Conservation (phyloP, 1,139 yeast genomes). For the Zygosaccharomyces sapae region DNA sequence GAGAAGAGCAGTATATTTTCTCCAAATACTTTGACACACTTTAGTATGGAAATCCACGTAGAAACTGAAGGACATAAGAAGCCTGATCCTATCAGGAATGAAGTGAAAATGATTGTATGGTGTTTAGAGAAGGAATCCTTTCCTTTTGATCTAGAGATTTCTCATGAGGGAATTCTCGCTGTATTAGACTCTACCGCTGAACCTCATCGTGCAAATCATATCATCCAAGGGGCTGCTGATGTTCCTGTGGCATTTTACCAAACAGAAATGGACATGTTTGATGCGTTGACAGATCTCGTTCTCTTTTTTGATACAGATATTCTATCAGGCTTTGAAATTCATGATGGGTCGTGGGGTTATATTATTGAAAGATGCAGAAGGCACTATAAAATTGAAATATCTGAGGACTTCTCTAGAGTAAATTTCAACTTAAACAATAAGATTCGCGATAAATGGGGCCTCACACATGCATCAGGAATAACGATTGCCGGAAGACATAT, state of each 20-base stretch:
- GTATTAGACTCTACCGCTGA: constrained; percentile 8
- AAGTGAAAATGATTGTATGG: constrained; percentile 61
- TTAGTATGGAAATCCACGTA: constrained; percentile 66
- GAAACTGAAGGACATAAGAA: constrained; percentile 45
- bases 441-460: constrained; percentile 75
- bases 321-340: constrained; percentile 79
- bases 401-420: constrained; percentile 51
- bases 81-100: constrained; percentile 68
- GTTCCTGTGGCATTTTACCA: constrained; percentile 37
- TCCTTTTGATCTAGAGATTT: constrained; percentile 34
- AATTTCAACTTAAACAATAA: constrained; percentile 47
- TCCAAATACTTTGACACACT: constrained; percentile 48
- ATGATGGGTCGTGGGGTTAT: constrained; percentile 85
- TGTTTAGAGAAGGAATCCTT: constrained; percentile 47
- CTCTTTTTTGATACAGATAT: constrained; percentile 79
- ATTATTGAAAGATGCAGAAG: constrained; percentile 58
- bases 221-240: constrained; percentile 19
- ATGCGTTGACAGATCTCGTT: constrained; percentile 52
- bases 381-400: constrained; percentile 49
- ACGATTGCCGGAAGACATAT: constrained; percentile 74
- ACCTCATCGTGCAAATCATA: constrained; percentile 3
- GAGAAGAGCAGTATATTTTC: constrained; percentile 40
- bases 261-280: constrained; percentile 55
- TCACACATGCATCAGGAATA: constrained; percentile 68
- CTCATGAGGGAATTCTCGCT: constrained; percentile 39